These are phyloP conservation scores for Papiliotrema terrestris DNA, from an alignment of 1,284 basidiomycete species.

Conservation along the genomic window DNA sequence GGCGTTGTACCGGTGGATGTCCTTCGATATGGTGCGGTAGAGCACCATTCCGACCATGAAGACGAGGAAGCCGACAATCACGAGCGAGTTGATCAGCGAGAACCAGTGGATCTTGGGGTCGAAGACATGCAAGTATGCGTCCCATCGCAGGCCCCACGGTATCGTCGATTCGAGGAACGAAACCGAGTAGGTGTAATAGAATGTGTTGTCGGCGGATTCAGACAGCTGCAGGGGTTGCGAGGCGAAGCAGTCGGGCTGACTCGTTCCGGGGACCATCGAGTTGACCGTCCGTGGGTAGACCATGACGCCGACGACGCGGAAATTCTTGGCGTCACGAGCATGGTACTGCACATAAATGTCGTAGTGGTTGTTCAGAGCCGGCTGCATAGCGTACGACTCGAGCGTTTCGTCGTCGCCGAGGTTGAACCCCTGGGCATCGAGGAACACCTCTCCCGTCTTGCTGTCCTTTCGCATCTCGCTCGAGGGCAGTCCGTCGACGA, in stretches of 20 bases:
- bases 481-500: constrained; percentile 89
- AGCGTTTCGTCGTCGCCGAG: constrained; percentile 36
- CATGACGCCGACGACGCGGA: constrained; percentile 83
- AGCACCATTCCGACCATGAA: constrained; percentile 89
- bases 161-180: constrained; percentile 84
- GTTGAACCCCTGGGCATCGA: constrained; percentile 65
- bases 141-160: constrained; percentile 85
- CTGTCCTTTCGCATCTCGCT: constrained; percentile 83
- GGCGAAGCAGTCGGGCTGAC: constrained; percentile 35
- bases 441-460: constrained; percentile 75
- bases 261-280: constrained; percentile 26
- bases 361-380: constrained; percentile 88
- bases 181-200: constrained; percentile 86
- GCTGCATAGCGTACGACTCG: constrained; percentile 51
- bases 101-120: constrained; percentile 64
- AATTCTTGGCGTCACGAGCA: constrained; percentile 61
- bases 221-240: constrained; percentile 58
- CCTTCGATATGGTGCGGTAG: constrained; percentile 77
- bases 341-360: constrained; percentile 65
- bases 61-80: constrained; percentile 86
- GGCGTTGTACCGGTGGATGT: constrained; percentile 94
- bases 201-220: constrained; percentile 61
- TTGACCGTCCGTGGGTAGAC: constrained; percentile 71
- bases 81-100: constrained; percentile 87
- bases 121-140: constrained; percentile 78